phyloP scores from a whole-genome alignment of 2,329 filamentous ascomycete species.

The Colletotrichum trifolii region DNA sequence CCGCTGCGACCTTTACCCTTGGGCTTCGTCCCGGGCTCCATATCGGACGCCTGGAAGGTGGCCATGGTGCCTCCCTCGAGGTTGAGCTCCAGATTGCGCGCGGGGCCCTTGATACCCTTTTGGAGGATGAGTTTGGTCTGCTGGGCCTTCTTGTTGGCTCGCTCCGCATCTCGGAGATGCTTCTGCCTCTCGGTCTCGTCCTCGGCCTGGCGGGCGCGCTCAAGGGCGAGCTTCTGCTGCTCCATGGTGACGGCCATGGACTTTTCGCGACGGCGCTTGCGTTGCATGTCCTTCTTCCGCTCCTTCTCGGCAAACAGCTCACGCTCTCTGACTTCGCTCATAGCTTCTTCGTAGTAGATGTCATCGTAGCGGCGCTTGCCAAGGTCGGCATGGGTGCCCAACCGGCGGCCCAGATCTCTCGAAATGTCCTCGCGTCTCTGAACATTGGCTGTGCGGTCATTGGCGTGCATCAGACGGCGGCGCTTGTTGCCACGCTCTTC shows the following conservation, averaged over 20 bases:
- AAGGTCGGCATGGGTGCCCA: conserved; percentile 74
- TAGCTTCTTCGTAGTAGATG: conserved; percentile 81
- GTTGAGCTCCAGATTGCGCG: conserved; percentile 74
- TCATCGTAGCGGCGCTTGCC: conserved; percentile 83
- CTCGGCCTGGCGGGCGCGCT: conserved; percentile 79
- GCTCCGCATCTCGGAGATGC: conserved; percentile 85
- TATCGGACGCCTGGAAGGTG: conserved; percentile 79
- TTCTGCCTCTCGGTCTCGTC: conserved; percentile 86
- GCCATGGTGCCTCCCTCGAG: conserved; percentile 87
- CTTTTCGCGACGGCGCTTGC: conserved; percentile 94
- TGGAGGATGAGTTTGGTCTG: conserved; percentile 89
- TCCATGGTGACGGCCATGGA: conserved; percentile 94
- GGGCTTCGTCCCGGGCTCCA: conserved; percentile 59
- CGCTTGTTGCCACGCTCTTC: conserved; percentile 74
- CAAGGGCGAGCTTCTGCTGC: conserved; percentile 84
- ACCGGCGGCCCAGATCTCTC: conserved; percentile 67
- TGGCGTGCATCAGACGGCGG: conserved; percentile 70
- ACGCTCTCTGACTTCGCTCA: conserved; percentile 87
- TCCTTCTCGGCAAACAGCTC: conserved; percentile 96
- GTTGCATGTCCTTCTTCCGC: conserved; percentile 99
- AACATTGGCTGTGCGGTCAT: conserved; percentile 74
- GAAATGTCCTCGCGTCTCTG: conserved; percentile 70
- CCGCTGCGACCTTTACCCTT: conserved; percentile 67
- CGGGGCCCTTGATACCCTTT: conserved; percentile 84
- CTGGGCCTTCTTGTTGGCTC: conserved; percentile 91